These are phyloP conservation scores for Porphyrellus cyaneotinctus DNA, from an alignment of 768 basidiomycete species.

Conservation along the genomic window DNA sequence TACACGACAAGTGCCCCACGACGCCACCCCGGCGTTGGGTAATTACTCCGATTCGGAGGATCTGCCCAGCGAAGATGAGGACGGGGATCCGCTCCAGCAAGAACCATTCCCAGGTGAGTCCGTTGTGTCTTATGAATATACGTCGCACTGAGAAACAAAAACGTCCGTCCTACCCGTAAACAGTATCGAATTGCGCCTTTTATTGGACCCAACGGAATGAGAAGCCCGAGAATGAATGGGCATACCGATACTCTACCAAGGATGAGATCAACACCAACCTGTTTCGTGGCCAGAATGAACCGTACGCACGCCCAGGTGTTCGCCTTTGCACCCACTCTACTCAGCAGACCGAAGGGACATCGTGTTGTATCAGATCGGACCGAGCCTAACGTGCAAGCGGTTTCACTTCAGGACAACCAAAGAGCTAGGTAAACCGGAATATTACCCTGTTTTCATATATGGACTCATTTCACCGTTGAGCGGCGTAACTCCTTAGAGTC, in stretches of 20 bases:
- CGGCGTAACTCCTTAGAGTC: neutral
- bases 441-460: neutral
- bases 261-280: slow-evolving; percentile 29
- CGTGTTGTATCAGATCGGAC: slow-evolving; percentile 5
- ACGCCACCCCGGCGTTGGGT: neutral
- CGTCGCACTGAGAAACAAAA: slow-evolving; percentile 2
- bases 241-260: slow-evolving; percentile 31
- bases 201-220: slow-evolving; percentile 9
- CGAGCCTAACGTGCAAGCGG: slow-evolving; percentile 2
- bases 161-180: neutral
- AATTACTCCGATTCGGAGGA: slow-evolving; percentile 2
- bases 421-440: neutral
- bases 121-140: neutral
- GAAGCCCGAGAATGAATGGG: slow-evolving; percentile 17
- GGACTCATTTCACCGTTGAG: neutral
- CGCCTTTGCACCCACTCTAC: neutral
- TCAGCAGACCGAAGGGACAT: neutral
- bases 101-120: slow-evolving; percentile 28
- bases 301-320: neutral
- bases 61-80: slow-evolving; percentile 16
- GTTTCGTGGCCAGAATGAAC: slow-evolving; percentile 19
- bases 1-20: slow-evolving; percentile 1
- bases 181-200: slow-evolving; percentile 21
- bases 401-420: neutral
- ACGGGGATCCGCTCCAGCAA: slow-evolving; percentile 3